phyloP scores from a whole-genome alignment of 2,329 filamentous ascomycete species.

The Atkinsonella hypoxylon region DNA sequence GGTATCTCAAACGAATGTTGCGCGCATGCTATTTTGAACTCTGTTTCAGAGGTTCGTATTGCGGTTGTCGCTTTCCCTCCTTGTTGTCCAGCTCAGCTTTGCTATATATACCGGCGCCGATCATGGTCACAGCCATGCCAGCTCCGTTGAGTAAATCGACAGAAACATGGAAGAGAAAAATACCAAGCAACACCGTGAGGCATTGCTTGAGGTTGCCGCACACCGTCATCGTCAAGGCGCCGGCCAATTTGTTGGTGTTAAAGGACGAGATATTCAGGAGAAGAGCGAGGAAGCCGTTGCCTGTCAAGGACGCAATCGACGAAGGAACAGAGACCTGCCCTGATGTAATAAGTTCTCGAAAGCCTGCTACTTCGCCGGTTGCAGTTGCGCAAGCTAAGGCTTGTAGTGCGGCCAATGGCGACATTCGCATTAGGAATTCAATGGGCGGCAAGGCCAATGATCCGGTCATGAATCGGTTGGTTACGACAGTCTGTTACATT shows the following conservation, averaged over 20 bases:
- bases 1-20: constrained; percentile 7
- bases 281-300: constrained; percentile 43
- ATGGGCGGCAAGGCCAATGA: constrained; percentile 43
- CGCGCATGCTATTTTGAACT: constrained; percentile 13
- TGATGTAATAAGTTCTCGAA: constrained; percentile 24
- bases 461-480: constrained; percentile 53
- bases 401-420: constrained; percentile 45
- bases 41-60: constrained; percentile 26
- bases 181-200: constrained; percentile 41
- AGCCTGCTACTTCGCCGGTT: constrained; percentile 38
- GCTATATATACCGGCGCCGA: constrained; percentile 45
- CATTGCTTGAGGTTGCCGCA: constrained; percentile 48
- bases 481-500: constrained; percentile 37
- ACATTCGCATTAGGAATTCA: constrained; percentile 51
- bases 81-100: constrained; percentile 42
- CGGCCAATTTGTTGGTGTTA: constrained; percentile 44
- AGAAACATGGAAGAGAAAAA: constrained; percentile 38
- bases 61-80: constrained; percentile 18
- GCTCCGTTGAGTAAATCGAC: constrained; percentile 41
- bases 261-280: constrained; percentile 45
- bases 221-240: constrained; percentile 47
- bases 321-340: constrained; percentile 23
- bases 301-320: constrained; percentile 29
- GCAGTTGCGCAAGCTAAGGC: constrained; percentile 38
- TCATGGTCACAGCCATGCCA: constrained; percentile 42